Base-by-base conservation (phyloP, 2,329 filamentous ascomycete genomes). In the Aspergillus sp. region DNA sequence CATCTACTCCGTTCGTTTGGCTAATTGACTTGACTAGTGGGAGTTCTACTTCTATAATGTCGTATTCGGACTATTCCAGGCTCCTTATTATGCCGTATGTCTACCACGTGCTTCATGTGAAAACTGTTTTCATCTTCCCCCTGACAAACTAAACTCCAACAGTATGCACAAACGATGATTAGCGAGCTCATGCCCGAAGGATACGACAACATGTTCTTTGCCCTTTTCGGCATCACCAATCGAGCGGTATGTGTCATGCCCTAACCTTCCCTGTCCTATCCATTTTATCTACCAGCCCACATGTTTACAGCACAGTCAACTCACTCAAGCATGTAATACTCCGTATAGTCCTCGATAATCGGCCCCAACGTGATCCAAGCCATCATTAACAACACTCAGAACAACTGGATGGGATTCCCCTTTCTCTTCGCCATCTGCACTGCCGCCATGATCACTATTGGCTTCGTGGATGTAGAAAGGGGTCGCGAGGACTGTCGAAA, bases 171-270 rank as follows among this genome's bases (percentile, higher is more conserved):
- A 59, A 71, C 67, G 2, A 71, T 72, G 68, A 69, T 72, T 47
- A 69, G 66, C 41, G 68, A 72, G 36, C 58, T 71, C 9, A 71
- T 68, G 52, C 69, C 68, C 2, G 57, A 59, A 9, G 68, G 68
- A 9, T 71, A 69, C 41, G 68, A 71, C 47, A 70, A 71, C 19
- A 71, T 71, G 66, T 71, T 71, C 49, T 71, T 71, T 33, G 67
- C 67, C 2, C 53, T 72, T 3, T 70, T 71, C 47, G 68, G 68
- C 4, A 71, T 71, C 39, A 71, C 69, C 1, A 71, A 71, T 48
- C 65, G 68, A 9, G 67, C 67, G 30, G 68, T 70, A 56, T 55
- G 66, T 59, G 19, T 5, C 41, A 7, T n/a, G 7, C 9, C 10
- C 30, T 40, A 39, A 27, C 19, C 19, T 19, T 19, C 19, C 19